Evolutionary conservation across 176 grass and related monocot species (phyloP), one percentile per base, ranked within the genome.

Genomic region (Miscanthus lutarioriparius): DNA sequence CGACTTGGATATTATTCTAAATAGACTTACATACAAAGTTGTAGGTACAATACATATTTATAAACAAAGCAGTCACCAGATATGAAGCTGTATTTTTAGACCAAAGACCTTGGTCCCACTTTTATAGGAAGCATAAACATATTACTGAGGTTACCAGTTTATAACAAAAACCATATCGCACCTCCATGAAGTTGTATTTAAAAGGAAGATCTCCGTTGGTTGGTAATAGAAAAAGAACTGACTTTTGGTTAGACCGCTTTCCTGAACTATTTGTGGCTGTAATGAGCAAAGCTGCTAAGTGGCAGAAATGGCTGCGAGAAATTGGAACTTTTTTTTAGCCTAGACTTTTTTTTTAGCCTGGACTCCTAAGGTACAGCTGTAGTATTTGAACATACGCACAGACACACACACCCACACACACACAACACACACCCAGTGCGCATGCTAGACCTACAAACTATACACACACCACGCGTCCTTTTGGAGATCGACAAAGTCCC

Each of bases 51-150:
- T 43, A 70, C 13, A 39, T 9, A 83, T n/a, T 70, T 56, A 2
- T 67, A 67, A 59, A 78, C 20, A 37, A n/a, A 74, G 8, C 75
- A 27, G 10, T 68, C 23, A 68, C 26, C 44, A 75, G 26, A 84
- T 65, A 81, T 48, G 49, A 20, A 58, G 20, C n/a, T n/a, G 20
- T 56, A 56, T 22, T 56, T n/a, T 56, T 56, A n/a, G 53, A 56
- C 7, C 7, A 56, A 22, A 56, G 53, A 56, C 20, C 19, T 54
- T 8, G 7, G 51, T 54, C 17, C 19, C 5, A 22, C 17, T 53
- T 53, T 53, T 15, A 53, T 53, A 53, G 49, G 49, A 53, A 53
- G 17, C 49, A 53, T 19, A 53, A 53, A 53, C 17, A 51, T 51
- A 51, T 51, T 53, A 53, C 49, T 51, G 15, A 16, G 48, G 17